These are phyloP conservation scores for Aspergillus hiratsukae DNA, from an alignment of 2,329 filamentous ascomycete genomes.

Conservation along the genomic window DNA sequence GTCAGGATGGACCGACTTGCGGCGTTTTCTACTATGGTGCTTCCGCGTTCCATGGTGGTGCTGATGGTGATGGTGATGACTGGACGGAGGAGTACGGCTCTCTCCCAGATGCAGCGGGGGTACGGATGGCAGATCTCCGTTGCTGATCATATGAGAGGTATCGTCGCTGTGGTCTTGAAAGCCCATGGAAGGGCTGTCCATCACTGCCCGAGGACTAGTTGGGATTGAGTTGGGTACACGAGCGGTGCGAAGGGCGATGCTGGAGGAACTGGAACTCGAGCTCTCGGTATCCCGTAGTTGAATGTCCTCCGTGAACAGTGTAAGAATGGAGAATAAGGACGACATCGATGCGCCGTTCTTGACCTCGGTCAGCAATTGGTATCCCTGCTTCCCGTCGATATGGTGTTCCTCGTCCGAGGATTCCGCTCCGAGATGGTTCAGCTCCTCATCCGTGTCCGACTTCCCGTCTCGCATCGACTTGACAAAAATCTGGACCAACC, in stretches of 20 bases:
- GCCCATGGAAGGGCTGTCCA: constrained; percentile 25
- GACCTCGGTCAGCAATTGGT: constrained; percentile 93
- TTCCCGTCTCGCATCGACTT: constrained; percentile 65
- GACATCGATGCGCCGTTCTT: constrained; percentile 99
- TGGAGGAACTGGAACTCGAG: constrained; percentile 36
- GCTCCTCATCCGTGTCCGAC: constrained; percentile 37
- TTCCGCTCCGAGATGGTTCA: constrained; percentile 40
- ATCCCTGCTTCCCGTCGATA: constrained; percentile 67
- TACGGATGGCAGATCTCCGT: constrained; percentile 54
- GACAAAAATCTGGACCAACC: constrained; percentile 94
- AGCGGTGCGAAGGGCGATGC: constrained; percentile 22
- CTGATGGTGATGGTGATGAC: not conserved
- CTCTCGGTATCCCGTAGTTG: constrained; percentile 66
- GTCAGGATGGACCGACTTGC: constrained; percentile 84
- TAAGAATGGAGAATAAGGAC: constrained; percentile 94
- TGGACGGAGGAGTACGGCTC: constrained; percentile 19
- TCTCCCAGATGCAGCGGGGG: constrained; percentile 71
- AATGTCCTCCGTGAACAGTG: constrained; percentile 92
- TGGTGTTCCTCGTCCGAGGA: constrained; percentile 61
- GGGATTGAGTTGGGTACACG: constrained; percentile 37
- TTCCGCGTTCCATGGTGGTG: constrained; percentile 23
- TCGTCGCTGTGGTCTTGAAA: constrained; percentile 18
- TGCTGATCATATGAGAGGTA: constrained; percentile 16
- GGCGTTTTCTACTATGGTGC: constrained; percentile 29
- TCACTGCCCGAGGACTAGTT: constrained; percentile 32